A percentile compares a stretch with the other conserved stretches of the same genome.
phyloP scores from a whole-genome alignment of 2,329 filamentous ascomycete genomes.

The Colletotrichum sp. region DNA sequence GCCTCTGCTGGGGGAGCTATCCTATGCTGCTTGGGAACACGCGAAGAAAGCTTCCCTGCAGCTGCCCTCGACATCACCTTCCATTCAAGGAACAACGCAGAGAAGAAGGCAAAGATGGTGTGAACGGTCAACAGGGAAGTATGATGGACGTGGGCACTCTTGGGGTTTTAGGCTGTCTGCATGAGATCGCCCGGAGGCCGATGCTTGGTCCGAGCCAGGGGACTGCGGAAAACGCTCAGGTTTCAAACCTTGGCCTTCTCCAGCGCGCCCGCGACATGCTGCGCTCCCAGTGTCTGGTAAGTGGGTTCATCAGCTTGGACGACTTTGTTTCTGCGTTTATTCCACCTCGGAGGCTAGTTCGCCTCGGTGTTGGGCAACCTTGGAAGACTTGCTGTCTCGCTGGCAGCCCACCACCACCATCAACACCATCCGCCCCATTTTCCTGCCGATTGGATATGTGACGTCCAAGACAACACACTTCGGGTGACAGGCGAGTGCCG shows the following conservation, averaged over 20 bases:
- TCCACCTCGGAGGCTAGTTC: background rate
- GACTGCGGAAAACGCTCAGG: background rate
- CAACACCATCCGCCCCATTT: background rate
- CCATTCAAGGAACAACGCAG: background rate
- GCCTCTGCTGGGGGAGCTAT: background rate
- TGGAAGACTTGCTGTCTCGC: background rate
- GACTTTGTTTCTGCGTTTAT: background rate
- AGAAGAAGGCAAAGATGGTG: background rate
- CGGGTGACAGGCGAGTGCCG: background rate
- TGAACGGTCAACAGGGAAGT: background rate
- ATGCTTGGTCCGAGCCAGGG: slow-evolving; percentile 7
- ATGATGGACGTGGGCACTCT: background rate
- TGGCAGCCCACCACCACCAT: background rate
- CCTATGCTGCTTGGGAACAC: background rate
- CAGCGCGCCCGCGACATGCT: background rate
- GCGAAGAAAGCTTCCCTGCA: background rate
- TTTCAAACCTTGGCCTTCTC: background rate
- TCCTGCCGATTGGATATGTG: background rate
- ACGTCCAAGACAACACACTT: background rate
- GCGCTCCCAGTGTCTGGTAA: background rate
- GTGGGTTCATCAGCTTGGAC: background rate
- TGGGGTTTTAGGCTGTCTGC: background rate
- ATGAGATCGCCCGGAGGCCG: background rate
- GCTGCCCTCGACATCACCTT: background rate
- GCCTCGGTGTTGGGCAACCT: background rate